phyloP scores from a whole-genome alignment of 441 rosid genomes.

The Metrosideros polymorpha region DNA sequence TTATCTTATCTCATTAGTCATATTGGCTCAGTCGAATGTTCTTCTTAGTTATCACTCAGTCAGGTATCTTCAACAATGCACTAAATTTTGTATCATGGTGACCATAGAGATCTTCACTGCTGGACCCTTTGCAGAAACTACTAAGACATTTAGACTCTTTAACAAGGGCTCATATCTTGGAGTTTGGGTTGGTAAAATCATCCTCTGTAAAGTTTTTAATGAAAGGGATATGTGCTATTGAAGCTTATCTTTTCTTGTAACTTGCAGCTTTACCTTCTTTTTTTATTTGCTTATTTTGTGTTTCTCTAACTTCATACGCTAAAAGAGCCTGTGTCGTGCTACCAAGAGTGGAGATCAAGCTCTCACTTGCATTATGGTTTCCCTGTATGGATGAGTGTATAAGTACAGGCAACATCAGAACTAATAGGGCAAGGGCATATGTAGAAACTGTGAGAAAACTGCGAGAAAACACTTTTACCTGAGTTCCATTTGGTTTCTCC shows the following conservation, averaged over 20 bases:
- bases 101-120: neutral
- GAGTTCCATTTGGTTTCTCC: neutral
- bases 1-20: conserved; percentile 6
- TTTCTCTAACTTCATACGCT: neutral
- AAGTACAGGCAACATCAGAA: neutral
- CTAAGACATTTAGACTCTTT: neutral
- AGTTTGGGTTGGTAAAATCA: neutral
- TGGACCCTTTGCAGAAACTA: neutral
- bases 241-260: neutral
- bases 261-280: neutral
- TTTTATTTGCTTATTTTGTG: neutral
- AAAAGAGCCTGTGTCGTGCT: neutral
- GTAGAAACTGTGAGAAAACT: neutral
- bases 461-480: neutral
- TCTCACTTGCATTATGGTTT: neutral
- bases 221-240: neutral
- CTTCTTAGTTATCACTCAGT: neutral
- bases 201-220: neutral
- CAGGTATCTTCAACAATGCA: neutral
- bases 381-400: neutral
- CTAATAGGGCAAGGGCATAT: neutral
- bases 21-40: neutral
- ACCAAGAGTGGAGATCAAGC: neutral
- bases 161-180: neutral
- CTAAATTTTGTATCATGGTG: neutral